These are phyloP conservation scores for Ascochyta viciae-villosae DNA, from an alignment of 2,329 filamentous ascomycete species.

Conservation along the genomic window DNA sequence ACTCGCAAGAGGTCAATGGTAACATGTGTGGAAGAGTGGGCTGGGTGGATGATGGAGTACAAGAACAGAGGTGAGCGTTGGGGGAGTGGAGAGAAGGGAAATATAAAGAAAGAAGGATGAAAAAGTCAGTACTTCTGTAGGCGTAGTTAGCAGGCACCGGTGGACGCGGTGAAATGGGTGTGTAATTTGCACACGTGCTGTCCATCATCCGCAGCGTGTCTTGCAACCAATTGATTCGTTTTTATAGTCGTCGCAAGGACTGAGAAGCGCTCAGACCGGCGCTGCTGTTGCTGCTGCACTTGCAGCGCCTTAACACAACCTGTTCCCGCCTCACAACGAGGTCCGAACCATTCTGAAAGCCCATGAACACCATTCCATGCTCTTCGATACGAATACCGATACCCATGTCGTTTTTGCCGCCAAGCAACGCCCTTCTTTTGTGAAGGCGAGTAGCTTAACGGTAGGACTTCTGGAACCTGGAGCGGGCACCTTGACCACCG, in stretches of 20 bases:
- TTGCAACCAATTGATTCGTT: slow-evolving; percentile 51
- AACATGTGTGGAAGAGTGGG: no score
- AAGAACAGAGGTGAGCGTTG: no score
- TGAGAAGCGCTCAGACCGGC: slow-evolving; percentile 36
- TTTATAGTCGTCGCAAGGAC: slow-evolving; percentile 49
- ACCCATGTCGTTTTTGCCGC: background rate
- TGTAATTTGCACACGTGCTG: slow-evolving; percentile 21
- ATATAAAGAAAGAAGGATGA: background rate
- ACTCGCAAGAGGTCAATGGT: no score
- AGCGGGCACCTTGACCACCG: slow-evolving; percentile 89
- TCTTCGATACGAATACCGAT: slow-evolving; percentile 23
- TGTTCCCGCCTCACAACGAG: slow-evolving; percentile 33
- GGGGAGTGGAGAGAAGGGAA: no score
- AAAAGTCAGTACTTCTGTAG: slow-evolving; percentile 3
- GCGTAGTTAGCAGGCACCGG: slow-evolving; percentile 16
- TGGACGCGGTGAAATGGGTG: slow-evolving; percentile 20
- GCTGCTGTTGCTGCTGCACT: slow-evolving; percentile 1
- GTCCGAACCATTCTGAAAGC: slow-evolving; percentile 44
- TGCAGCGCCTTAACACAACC: slow-evolving; percentile 23
- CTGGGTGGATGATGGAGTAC: no score
- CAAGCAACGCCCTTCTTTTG: background rate
- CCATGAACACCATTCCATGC: slow-evolving; percentile 48
- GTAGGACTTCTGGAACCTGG: slow-evolving; percentile 99
- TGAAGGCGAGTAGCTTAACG: slow-evolving; percentile 69
- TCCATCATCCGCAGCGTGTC: slow-evolving; percentile 28